Evolutionary conservation across 2,329 filamentous ascomycete species (phyloP), one percentile per base, ranked within the genome.

Genomic region (Cercospora brassicicola): DNA sequence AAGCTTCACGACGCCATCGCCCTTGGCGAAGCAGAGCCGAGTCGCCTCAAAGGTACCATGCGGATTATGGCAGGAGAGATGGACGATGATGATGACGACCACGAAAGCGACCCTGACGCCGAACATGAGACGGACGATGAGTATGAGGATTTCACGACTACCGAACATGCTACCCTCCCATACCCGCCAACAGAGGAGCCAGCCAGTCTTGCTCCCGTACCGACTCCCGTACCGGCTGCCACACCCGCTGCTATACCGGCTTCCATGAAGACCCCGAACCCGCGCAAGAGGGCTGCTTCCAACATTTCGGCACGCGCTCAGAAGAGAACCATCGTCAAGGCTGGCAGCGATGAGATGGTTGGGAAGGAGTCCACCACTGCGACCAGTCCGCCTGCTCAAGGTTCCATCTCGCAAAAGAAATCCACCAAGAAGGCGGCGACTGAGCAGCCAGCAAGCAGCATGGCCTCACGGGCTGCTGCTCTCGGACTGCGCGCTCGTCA

Each of bases 1-100:
- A 73, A 69, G 56, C 42, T 74, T 15, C 65, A 75, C 33, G n/a
- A 15, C n/a, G 72, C 73, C 18, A 66, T 72, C 20, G 62, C 67
- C 11, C 62, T 66, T 39, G 72, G 72, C 9, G 30, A 67, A 39
- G 33, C 45, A 4, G 53, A 59, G n/a, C 53, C 57, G 15, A 30
- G 57, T 57, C 66, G 48, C 6, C 33, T 55, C 60, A 51, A 45
- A 11, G 33, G 33, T 18, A 26, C 11, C 30, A 56, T 20, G 53
- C 28, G 36, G 18, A 36, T 6, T 33, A 23, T 57, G 33, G 30
- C 28, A 20, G 23, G 4, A 7, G 64, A 55, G 10, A 18, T 33
- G 28, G 45, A 28, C 3, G 59, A 56, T 3, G 23, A 45, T 18
- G 45, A 57, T 3, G 11, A 10, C 8, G 11, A 10, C 1, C 20